A percentile compares a stretch with the other conserved stretches of the same genome.
phyloP scores from a whole-genome alignment of 73 alveolate species.

The Tetrahymena borealis region DNA sequence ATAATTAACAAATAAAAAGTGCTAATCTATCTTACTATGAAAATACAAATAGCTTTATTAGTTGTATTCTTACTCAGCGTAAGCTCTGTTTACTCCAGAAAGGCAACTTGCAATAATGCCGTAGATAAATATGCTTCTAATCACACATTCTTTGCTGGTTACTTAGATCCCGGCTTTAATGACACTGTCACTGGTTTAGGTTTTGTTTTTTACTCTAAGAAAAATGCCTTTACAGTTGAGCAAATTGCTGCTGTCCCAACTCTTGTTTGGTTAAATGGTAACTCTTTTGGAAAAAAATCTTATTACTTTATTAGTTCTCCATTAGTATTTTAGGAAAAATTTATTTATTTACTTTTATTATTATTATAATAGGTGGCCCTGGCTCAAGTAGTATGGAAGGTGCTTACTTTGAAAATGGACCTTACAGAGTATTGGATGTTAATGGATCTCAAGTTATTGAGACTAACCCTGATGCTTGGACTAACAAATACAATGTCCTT shows the following conservation, averaged over 20 bases:
- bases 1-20: not conserved
- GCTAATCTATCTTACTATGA: not conserved
- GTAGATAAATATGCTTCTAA: not conserved
- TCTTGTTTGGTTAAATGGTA: not conserved
- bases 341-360: not conserved
- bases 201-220: not conserved
- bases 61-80: not conserved
- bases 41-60: not conserved
- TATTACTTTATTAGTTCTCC: not conserved
- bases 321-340: too few relatives aligned
- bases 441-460: not conserved
- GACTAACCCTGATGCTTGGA: not conserved
- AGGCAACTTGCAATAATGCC: not conserved
- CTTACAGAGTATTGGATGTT: conserved; percentile 41
- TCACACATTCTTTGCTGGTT: not conserved
- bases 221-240: not conserved
- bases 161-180: not conserved
- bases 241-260: not conserved
- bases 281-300: not conserved
- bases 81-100: not conserved
- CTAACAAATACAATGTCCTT: not conserved
- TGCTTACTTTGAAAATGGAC: conserved; percentile 75
- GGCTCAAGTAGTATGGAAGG: conserved; percentile 78
- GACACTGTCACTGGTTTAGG: not conserved
- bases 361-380: conserved; percentile 62